A percentile compares a stretch with the other conserved stretches of the same genome.
phyloP scores from a whole-genome alignment of 2,329 filamentous ascomycete species.

The Raffaelea deltoideospora region DNA sequence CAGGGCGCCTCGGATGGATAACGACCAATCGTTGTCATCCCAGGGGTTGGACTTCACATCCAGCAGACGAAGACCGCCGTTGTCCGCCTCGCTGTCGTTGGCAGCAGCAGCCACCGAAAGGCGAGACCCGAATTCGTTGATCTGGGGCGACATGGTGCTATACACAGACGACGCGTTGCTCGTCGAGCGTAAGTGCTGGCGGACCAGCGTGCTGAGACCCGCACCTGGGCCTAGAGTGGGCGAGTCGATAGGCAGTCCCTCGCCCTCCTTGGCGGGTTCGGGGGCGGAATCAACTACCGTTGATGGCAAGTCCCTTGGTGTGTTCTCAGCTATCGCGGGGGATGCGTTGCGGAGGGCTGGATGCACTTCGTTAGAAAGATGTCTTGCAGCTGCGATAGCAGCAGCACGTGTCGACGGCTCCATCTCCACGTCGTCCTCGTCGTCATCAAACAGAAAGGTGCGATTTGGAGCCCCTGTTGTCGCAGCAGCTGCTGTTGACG shows the following conservation, averaged over 20 bases:
- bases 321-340: constrained; percentile 29
- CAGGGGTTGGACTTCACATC: constrained; percentile 26
- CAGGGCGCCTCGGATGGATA: constrained; percentile 3
- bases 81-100: neutral
- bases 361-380: constrained; percentile 37
- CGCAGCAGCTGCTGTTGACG: too few species aligned
- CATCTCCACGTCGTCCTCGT: constrained; percentile 20
- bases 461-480: constrained; percentile 16
- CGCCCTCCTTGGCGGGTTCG: neutral
- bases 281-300: too few species aligned
- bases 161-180: constrained; percentile 76
- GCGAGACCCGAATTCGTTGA: neutral
- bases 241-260: constrained; percentile 57
- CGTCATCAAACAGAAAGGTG: constrained; percentile 25
- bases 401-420: too few species aligned
- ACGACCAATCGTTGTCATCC: constrained; percentile 18
- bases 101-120: too few species aligned
- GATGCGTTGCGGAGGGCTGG: constrained; percentile 35
- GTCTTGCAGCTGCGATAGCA: too few species aligned
- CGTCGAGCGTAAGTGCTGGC: constrained; percentile 66
- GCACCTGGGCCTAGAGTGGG: constrained; percentile 59
- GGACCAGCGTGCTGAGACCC: constrained; percentile 68
- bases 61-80: constrained; percentile 16
- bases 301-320: too few species aligned
- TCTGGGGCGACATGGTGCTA: constrained; percentile 17